Percentiles rank a stretch among this genome's conserved stretches.
Conservation (phyloP, 2,329 filamentous ascomycete species). For the Eurotiales sp. region DNA sequence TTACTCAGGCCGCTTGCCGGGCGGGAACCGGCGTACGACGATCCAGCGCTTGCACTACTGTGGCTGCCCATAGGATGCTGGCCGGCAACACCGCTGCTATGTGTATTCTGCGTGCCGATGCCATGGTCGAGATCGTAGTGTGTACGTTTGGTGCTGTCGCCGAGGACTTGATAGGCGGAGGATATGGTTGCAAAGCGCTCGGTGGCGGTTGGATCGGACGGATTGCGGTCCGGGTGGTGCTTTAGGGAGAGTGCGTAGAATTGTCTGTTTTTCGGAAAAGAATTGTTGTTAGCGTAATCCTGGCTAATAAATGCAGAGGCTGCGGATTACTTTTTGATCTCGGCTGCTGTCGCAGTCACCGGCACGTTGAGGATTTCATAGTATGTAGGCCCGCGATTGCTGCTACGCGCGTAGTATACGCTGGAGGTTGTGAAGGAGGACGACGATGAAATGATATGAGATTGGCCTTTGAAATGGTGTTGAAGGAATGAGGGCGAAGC, state of each 20-base stretch:
- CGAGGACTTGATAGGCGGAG: constrained; percentile 77
- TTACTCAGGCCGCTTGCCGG: constrained; percentile 77
- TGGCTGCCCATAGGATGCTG: constrained; percentile 51
- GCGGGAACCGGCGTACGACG: constrained; percentile 56
- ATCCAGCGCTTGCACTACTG: constrained; percentile 45
- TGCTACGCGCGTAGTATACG: constrained; percentile 6
- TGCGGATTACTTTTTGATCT: constrained; percentile 73
- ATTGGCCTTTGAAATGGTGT: constrained; percentile 15
- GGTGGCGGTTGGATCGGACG: constrained; percentile 65
- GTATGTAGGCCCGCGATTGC: constrained; percentile 43
- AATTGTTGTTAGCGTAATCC: neutral
- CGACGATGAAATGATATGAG: neutral
- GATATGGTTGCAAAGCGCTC: constrained; percentile 77
- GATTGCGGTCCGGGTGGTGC: constrained; percentile 92
- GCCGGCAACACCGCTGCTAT: constrained; percentile 27
- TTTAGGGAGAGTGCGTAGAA: constrained; percentile 91
- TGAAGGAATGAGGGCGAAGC: constrained; percentile 16
- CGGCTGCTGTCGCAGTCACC: constrained; percentile 62
- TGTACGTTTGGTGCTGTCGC: constrained; percentile 67
- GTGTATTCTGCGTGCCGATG: constrained; percentile 32
- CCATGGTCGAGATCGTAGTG: constrained; percentile 67
- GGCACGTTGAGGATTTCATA: constrained; percentile 79
- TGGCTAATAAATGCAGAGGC: neutral
- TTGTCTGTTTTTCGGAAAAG: constrained; percentile 43
- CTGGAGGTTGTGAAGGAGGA: constrained; percentile 38